Conservation (phyloP, 805 yeast genomes). For the Tetrapisispora nanseiensis region DNA sequence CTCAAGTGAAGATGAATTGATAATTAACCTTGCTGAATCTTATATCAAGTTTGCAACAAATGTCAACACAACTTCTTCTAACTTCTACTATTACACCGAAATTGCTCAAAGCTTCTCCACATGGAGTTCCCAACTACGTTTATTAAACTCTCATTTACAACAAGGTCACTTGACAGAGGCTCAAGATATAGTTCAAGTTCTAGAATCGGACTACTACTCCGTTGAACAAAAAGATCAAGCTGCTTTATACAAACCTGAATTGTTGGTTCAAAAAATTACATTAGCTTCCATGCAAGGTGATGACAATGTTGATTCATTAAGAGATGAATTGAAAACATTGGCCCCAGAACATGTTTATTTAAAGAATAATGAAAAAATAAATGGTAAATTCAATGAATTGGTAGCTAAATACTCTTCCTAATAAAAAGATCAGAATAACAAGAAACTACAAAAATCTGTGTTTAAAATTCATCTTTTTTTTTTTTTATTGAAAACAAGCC, state of each 20-base stretch:
- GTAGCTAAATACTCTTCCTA: conserved; percentile 43
- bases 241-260: conserved; percentile 33
- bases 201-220: conserved; percentile 35
- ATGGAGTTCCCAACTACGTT: conserved; percentile 46
- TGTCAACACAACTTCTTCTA: conserved; percentile 31
- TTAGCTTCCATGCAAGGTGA: conserved; percentile 51
- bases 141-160: conserved; percentile 69
- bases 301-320: conserved; percentile 33
- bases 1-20: conserved; percentile 52
- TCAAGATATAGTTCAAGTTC: conserved; percentile 44
- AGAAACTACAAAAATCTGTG: not conserved
- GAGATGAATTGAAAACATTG: conserved; percentile 35
- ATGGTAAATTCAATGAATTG: conserved; percentile 55
- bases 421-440: not conserved
- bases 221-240: conserved; percentile 26
- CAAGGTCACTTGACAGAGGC: conserved; percentile 79
- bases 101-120: conserved; percentile 44
- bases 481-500: no score
- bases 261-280: conserved; percentile 57
- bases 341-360: conserved; percentile 51
- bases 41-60: conserved; percentile 44
- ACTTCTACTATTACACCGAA: conserved; percentile 72
- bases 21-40: conserved; percentile 70
- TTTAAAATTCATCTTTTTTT: no score
- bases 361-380: conserved; percentile 51